Conservation (phyloP, 805 yeast species). For the Diddensiella santjacobensis region DNA sequence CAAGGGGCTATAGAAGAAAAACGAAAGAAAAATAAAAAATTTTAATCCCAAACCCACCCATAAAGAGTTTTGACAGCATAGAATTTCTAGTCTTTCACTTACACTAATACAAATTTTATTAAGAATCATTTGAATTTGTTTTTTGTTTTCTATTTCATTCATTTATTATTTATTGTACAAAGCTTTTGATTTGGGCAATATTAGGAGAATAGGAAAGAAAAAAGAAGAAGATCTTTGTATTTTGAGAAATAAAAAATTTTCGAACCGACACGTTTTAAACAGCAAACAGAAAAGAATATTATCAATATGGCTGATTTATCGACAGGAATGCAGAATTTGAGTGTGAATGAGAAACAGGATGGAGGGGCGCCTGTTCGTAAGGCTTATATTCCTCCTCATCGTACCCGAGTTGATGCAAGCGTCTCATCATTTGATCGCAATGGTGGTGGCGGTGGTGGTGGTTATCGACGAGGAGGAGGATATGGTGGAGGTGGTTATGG, state of each 20-base stretch:
- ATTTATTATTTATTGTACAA: slow-evolving; percentile 9
- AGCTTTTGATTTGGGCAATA: too few relatives aligned
- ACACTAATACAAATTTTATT: too few relatives aligned
- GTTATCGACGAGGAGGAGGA: slow-evolving; percentile 17
- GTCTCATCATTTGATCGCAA: slow-evolving; percentile 8
- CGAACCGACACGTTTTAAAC: neutral
- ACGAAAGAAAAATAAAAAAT: too few relatives aligned
- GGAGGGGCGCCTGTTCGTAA: slow-evolving; percentile 19
- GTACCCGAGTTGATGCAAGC: slow-evolving; percentile 21
- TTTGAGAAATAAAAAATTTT: too few relatives aligned
- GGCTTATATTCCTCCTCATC: slow-evolving; percentile 57
- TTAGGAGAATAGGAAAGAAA: slow-evolving; percentile 7
- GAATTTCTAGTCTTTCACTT: too few relatives aligned
- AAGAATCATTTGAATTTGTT: neutral
- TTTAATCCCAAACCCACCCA: too few relatives aligned
- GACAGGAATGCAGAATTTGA: slow-evolving; percentile 54
- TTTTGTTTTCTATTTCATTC: slow-evolving; percentile 6
- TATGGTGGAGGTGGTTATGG: slow-evolving; percentile 20
- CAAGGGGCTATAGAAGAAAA: too few relatives aligned
- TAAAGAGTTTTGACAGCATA: too few relatives aligned
- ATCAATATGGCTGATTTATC: slow-evolving; percentile 55
- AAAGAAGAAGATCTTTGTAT: neutral
- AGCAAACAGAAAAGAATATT: neutral
- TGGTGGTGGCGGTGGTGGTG: slow-evolving; percentile 10
- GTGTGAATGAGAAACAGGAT: slow-evolving; percentile 38